Evolutionary conservation across 2,329 filamentous ascomycete genomes (phyloP).

Genomic region (Acarospora socialis): DNA sequence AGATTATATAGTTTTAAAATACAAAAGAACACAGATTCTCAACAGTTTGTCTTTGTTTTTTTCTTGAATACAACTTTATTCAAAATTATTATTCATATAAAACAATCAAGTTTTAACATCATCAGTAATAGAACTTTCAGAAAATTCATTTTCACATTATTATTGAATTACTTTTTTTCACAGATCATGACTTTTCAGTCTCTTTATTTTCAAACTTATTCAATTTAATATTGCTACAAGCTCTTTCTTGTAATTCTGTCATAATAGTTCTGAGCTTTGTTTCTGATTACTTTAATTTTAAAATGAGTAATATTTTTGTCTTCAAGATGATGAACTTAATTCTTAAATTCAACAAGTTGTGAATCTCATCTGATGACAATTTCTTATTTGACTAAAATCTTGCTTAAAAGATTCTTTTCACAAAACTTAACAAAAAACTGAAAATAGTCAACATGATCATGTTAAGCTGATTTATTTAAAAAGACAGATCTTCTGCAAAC

Average conservation of each 20-base stretch:
- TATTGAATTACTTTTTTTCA: neutral
- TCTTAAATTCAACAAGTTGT: neutral
- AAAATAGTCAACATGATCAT: conserved; percentile 3
- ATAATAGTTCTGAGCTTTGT: neutral
- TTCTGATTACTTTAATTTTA: conserved; percentile 1
- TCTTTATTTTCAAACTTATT: neutral
- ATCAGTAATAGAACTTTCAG: neutral
- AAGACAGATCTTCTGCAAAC: neutral
- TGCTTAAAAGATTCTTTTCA: conserved; percentile 2
- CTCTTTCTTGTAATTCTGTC: conserved; percentile 1
- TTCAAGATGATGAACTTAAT: neutral
- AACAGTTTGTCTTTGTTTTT: conserved; percentile 1
- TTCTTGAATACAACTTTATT: conserved; percentile 1
- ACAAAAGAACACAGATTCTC: conserved; percentile 1
- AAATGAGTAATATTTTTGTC: neutral
- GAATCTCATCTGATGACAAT: conserved; percentile 1
- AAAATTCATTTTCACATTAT: neutral
- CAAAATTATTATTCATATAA: conserved; percentile 1
- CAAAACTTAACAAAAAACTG: conserved; percentile 2
- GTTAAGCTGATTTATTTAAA: neutral
- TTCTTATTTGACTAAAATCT: neutral
- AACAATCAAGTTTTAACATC: neutral
- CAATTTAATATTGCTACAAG: neutral
- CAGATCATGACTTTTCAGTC: conserved; percentile 1
- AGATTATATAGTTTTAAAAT: neutral